A percentile compares a stretch with the other conserved stretches of the same genome.
Evolutionary conservation across 345 rosid species (phyloP).

Genomic region (Salix brachista): DNA sequence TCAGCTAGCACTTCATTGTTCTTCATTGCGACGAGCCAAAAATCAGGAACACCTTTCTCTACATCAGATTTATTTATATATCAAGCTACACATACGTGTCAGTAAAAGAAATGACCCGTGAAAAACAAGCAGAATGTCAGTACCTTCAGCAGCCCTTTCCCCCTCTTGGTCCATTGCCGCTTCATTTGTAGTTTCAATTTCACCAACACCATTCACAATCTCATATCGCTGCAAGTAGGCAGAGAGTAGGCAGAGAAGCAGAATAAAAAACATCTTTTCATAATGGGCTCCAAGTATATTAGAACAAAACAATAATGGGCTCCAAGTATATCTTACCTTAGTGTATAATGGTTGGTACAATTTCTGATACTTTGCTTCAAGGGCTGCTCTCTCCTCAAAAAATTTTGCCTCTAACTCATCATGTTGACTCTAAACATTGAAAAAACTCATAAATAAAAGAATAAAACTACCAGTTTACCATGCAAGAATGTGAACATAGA

Average conservation of each 20-base stretch:
- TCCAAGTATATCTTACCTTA: conserved; percentile 43
- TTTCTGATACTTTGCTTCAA: conserved; percentile 88
- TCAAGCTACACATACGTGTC: conserved; percentile 3
- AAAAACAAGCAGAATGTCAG: not conserved
- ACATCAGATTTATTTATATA: conserved; percentile 22
- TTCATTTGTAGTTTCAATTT: conserved; percentile 50
- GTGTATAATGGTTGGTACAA: conserved; percentile 71
- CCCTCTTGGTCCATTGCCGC: conserved; percentile 49
- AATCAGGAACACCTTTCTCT: conserved; percentile 96
- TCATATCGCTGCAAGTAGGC: conserved; percentile 59
- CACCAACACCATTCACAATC: conserved; percentile 78
- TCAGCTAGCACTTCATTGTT: conserved; percentile 85
- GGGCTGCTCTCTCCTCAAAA: conserved; percentile 84
- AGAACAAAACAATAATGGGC: not conserved
- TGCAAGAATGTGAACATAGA: not conserved
- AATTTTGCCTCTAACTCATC: conserved; percentile 83
- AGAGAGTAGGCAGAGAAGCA: not conserved
- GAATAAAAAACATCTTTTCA: not conserved
- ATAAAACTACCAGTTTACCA: not conserved
- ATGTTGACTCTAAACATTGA: conserved; percentile 56
- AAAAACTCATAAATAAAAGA: not conserved
- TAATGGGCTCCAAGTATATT: not conserved
- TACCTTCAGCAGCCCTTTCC: conserved; percentile 61
- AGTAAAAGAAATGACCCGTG: not conserved
- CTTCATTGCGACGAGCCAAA: conserved; percentile 92